Conservation (phyloP, 495 filamentous ascomycete species). For the Aspergillus sparsus region DNA sequence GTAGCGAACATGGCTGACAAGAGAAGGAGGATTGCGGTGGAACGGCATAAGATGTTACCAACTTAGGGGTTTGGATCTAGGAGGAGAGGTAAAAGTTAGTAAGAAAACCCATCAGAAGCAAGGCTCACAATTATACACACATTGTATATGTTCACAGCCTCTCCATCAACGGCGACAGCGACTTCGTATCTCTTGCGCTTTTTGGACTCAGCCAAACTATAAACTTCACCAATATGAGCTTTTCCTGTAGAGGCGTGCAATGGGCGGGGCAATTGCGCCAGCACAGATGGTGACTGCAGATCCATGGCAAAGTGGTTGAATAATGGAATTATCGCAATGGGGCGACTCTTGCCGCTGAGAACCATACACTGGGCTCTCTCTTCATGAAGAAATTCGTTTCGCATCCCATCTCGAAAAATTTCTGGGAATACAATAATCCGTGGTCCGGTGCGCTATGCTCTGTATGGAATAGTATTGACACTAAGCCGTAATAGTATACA, state of each 20-base stretch:
- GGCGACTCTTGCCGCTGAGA: conserved; percentile 25
- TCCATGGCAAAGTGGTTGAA: conserved; percentile 37
- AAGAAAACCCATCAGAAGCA: no score
- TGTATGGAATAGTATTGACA: conserved; percentile 5
- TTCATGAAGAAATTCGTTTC: conserved; percentile 29
- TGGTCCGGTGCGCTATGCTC: background rate
- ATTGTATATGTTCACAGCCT: conserved; percentile 90
- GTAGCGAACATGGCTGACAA: conserved; percentile 73
- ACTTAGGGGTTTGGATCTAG: conserved; percentile 75
- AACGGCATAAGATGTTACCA: conserved; percentile 81
- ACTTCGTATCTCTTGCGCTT: conserved; percentile 89
- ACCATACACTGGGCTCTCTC: conserved; percentile 19
- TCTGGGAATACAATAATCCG: conserved; percentile 42
- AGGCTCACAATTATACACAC: conserved; percentile 47
- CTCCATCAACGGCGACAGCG: conserved; percentile 83
- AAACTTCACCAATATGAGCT: conserved; percentile 68
- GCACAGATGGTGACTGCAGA: conserved; percentile 51
- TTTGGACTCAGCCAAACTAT: conserved; percentile 66
- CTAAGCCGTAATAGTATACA: conserved; percentile 13
- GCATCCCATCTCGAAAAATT: conserved; percentile 47
- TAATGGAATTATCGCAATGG: conserved; percentile 7
- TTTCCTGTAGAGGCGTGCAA: conserved; percentile 60
- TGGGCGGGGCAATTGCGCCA: conserved; percentile 67
- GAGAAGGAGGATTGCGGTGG: conserved; percentile 79
- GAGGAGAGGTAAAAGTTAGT: conserved; percentile 17